Conservation (phyloP, 1,284 basidiomycete species). For the Cutaneotrichosporon sp. region DNA sequence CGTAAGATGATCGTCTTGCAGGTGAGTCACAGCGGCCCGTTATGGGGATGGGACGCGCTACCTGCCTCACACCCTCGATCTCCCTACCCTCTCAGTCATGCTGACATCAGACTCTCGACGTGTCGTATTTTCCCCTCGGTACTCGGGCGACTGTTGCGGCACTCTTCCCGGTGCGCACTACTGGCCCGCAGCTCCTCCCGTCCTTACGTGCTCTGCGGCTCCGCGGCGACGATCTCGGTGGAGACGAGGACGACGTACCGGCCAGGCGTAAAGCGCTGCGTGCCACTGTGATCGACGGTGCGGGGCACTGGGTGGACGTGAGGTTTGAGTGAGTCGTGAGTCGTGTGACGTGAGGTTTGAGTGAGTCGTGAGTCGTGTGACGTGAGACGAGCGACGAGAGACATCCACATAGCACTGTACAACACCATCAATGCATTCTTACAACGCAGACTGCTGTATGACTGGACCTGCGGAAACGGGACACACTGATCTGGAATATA, state of each 20-base stretch:
- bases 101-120: constrained; percentile 33
- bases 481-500: background rate
- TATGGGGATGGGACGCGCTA: background rate
- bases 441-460: background rate
- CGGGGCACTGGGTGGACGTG: constrained; percentile 4
- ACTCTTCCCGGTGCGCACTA: background rate
- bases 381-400: background rate
- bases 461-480: background rate
- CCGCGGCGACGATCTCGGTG: background rate
- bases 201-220: background rate
- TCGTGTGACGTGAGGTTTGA: background rate
- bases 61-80: background rate
- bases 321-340: constrained; percentile 1
- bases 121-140: constrained; percentile 28
- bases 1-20: constrained; percentile 38
- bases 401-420: constrained; percentile 2
- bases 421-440: constrained; percentile 7
- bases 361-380: background rate
- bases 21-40: constrained; percentile 23
- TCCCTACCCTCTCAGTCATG: background rate
- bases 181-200: background rate
- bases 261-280: background rate
- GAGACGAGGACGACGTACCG: background rate
- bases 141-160: background rate
- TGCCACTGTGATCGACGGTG: background rate